Evolutionary conservation across 2,329 filamentous ascomycete genomes (phyloP), one percentile per base, ranked within the genome.

Genomic region (Clonostachys sp.): DNA sequence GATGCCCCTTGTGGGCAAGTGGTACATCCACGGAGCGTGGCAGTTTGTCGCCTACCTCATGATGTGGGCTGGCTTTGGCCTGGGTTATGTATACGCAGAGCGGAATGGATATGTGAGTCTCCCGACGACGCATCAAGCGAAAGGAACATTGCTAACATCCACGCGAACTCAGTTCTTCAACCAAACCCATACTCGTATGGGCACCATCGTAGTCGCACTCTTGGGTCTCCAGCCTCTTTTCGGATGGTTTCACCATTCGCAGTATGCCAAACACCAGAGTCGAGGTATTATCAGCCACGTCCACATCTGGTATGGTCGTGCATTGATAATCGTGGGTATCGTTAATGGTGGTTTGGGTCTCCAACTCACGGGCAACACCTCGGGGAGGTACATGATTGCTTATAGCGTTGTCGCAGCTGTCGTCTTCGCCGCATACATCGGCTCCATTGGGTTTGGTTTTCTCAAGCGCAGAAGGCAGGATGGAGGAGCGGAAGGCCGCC

Each of bases 291-390:
- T 83, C 51, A 81, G 78, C 52, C 64, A 83, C 53, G 58, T 68
- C 2, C 83, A 87, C 57, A 76, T 84, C 53, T 86, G 80, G 80
- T 82, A 75, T 55, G 83, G 83, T 12, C 74, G 83, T 16, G 55
- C 66, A 2, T 61, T 86, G 41, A 77, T 87, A 52, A 47, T 78
- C 16, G 58, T 85, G 4, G 83, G 80, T 24, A 69, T 85, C 41
- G 60, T 86, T 54, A 86, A 86, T 55, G 83, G 83, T 47, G 83
- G 82, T 0, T 61, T 86, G 5, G 83, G 83, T 5, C 64, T 87
- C 30, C 51, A 74, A 52, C 66, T 83, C 14, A 69, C 77, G 1
- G 51, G 55, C 14, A 70, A 72, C 53, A 63, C 1, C 61, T 51
- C 4, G 56, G 45, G 45, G 16, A 17, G 18, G 12, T 73, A 74